Conservation (phyloP, 73 alveolate genomes). For the Stentor roeselii region DNA sequence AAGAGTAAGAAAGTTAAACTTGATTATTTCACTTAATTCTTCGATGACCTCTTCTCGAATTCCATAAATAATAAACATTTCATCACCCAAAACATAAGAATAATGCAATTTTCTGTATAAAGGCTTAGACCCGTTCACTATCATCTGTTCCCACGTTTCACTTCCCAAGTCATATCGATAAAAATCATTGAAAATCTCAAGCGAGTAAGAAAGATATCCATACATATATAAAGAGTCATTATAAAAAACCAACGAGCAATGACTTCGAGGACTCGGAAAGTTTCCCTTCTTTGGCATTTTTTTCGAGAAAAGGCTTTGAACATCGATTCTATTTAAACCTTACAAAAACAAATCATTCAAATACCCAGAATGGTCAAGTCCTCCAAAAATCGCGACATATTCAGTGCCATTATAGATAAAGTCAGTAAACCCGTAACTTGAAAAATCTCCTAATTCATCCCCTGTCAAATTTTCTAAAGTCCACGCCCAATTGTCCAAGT, state of each 20-base stretch:
- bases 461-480: conserved; percentile 1
- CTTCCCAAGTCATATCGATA: not conserved
- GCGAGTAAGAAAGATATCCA: not conserved
- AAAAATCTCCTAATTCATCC: not conserved
- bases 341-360: not conserved
- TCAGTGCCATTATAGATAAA: not conserved
- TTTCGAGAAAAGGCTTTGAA: not conserved
- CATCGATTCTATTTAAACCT: not conserved
- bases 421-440: not conserved
- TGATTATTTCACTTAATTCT: not conserved
- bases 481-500: not conserved
- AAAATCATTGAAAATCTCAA: not conserved
- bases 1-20: not conserved
- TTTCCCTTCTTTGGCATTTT: not conserved
- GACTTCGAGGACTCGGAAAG: not conserved
- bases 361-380: not conserved
- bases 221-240: no score
- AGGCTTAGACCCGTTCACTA: not conserved
- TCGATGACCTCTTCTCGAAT: not conserved
- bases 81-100: not conserved
- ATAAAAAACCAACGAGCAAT: not conserved
- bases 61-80: not conserved
- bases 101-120: not conserved
- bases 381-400: not conserved
- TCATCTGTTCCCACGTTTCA: not conserved